Conservation (phyloP, 768 basidiomycete genomes). For the Coprinellus aureogranulatus region DNA sequence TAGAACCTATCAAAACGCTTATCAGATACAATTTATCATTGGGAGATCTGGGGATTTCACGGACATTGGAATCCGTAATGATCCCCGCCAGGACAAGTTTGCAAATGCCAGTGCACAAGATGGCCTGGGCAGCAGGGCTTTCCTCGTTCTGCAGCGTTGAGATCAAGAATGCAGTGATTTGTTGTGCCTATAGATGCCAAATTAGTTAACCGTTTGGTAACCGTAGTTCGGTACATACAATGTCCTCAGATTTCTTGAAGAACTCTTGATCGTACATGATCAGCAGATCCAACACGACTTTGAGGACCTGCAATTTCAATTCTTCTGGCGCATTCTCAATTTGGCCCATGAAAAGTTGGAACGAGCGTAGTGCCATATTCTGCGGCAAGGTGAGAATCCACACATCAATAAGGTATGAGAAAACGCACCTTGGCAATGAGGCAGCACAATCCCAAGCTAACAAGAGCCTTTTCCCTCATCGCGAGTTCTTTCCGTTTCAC, state of each 20-base stretch:
- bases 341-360: conserved; percentile 85
- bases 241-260: conserved; percentile 48
- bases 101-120: conserved; percentile 78
- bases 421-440: conserved; percentile 69
- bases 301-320: conserved; percentile 74
- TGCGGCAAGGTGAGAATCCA: conserved; percentile 16
- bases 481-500: conserved; percentile 84
- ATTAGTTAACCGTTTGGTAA: background rate
- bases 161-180: conserved; percentile 46
- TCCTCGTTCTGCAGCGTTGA: conserved; percentile 62
- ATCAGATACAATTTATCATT: no score
- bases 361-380: conserved; percentile 63
- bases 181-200: conserved; percentile 30
- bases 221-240: conserved; percentile 28
- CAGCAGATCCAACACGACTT: conserved; percentile 86
- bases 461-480: conserved; percentile 76
- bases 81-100: conserved; percentile 89
- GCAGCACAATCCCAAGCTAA: conserved; percentile 80
- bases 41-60: no score
- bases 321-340: conserved; percentile 73
- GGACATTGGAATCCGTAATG: conserved; percentile 74
- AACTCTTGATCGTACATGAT: conserved; percentile 87
- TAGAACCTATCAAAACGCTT: no score
- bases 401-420: background rate
- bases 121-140: conserved; percentile 70